phyloP scores from a whole-genome alignment of 2,329 filamentous ascomycete genomes.

The Sporothrix protearum region DNA sequence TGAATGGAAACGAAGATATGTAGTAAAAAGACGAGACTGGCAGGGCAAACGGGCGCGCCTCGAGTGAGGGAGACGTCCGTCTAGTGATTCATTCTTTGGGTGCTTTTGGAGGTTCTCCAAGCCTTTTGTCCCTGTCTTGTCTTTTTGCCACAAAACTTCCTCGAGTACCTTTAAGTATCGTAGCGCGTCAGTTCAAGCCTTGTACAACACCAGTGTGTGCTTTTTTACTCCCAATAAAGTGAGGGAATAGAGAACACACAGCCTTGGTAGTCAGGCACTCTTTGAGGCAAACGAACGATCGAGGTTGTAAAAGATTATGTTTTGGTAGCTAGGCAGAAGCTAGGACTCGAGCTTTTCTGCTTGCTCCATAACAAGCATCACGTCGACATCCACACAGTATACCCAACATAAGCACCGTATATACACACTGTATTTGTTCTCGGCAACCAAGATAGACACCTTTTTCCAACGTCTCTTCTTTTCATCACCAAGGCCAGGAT shows the following conservation, averaged over 20 bases:
- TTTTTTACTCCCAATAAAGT: neutral
- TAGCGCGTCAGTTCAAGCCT: neutral
- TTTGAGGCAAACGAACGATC: neutral
- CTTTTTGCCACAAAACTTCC: neutral
- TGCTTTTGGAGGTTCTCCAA: neutral
- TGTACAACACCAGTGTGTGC: neutral
- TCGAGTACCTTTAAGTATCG: neutral
- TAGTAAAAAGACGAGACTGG: neutral
- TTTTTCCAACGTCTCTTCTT: neutral
- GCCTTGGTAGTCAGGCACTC: neutral
- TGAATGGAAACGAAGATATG: neutral
- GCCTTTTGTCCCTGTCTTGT: neutral
- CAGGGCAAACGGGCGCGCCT: neutral
- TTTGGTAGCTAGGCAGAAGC: slow-evolving; percentile 8
- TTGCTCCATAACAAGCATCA: neutral
- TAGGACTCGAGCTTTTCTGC: neutral
- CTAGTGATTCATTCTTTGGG: slow-evolving; percentile 6
- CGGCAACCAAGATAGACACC: neutral
- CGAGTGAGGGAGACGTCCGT: neutral
- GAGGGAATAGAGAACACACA: neutral
- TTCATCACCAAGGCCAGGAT: neutral
- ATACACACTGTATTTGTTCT: slow-evolving; percentile 10
- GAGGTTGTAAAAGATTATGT: neutral
- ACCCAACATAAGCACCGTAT: neutral
- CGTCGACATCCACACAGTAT: neutral